Base-by-base conservation (phyloP, 2,329 filamentous ascomycete species). In the Thelonectria discophora region DNA sequence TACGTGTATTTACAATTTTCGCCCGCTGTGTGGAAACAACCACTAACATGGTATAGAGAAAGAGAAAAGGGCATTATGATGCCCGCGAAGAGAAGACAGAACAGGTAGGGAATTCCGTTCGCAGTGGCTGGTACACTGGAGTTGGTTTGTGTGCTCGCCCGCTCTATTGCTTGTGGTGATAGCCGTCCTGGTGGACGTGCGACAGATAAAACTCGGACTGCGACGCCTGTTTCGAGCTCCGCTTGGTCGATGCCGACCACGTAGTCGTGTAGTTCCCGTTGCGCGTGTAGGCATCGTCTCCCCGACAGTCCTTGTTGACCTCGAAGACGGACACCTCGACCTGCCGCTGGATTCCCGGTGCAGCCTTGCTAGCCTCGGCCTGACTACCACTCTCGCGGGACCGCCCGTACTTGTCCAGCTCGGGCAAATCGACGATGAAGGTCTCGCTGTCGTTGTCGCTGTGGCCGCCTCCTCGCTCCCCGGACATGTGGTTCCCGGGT, bases 381-480 rank as follows among this genome's bases (percentile, higher is more conserved):
- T 62, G 54, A 15, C 43, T 55, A 3, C 43, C 55, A 3, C 42
- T 34, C 27, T 10, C 27, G 30, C 39, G 34, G 3, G 53, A 59
- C 8, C 37, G 60, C n/a, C n/a, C 18, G 0, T 61, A 40, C 21
- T 21, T 61, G 27, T 54, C 67, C 1, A 65, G 49, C 11, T 72
- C 55, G n/a, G 67, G 57, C 30, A 73, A 66, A 11, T 70, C 64
- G 11, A 69, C 59, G 21, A 72, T 71, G 8, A 55, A 64, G 27
- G 68, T 62, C 40, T 72, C 69, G 62, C 67, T 73, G 34, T 68
- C 70, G 20, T 63, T 66, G 17, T 65, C 62, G 64, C 24, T 66
- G 24, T 7, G 24, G n/a, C n/a, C n/a, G n/a, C n/a, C n/a, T 32
- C 13, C 66, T 39, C 17, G 42, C 12, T 69, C 69, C 11, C 61